phyloP scores from a whole-genome alignment of 2,329 filamentous ascomycete genomes.

The Fusarium sp. region DNA sequence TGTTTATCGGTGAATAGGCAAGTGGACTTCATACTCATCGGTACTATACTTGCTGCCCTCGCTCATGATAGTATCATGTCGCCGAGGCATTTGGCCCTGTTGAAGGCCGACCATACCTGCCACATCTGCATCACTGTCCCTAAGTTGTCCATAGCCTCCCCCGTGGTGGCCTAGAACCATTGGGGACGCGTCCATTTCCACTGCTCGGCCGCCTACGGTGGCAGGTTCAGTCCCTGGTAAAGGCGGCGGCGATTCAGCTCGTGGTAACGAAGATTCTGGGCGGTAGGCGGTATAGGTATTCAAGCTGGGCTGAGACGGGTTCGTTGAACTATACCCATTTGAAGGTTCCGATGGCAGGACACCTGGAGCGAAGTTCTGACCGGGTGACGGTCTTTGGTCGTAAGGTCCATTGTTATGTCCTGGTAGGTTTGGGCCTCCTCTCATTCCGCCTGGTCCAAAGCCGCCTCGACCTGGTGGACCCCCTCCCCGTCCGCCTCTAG shows the following conservation, averaged over 20 bases:
- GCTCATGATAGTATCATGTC: conserved; percentile 67
- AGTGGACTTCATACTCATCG: conserved; percentile 68
- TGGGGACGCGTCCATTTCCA: conserved; percentile 83
- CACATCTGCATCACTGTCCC: conserved; percentile 78
- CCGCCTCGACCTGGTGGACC: conserved; percentile 50
- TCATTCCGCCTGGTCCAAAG: conserved; percentile 47
- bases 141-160: conserved; percentile 61
- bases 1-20: background rate
- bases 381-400: conserved; percentile 55
- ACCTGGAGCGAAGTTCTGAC: conserved; percentile 56
- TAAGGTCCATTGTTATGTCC: conserved; percentile 57
- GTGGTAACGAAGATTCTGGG: conserved; percentile 62
- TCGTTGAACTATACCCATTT: conserved; percentile 48
- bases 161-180: conserved; percentile 56
- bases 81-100: conserved; percentile 60
- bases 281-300: conserved; percentile 60
- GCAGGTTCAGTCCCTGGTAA: conserved; percentile 60
- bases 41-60: conserved; percentile 79
- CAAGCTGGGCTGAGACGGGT: conserved; percentile 51
- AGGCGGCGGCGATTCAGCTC: conserved; percentile 74
- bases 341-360: conserved; percentile 53
- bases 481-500: conserved; percentile 53
- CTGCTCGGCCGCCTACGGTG: conserved; percentile 69
- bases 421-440: conserved; percentile 54
- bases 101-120: conserved; percentile 80